Evolutionary conservation across 2,329 filamentous ascomycete genomes (phyloP).

Genomic region (Verticillium nubilum): DNA sequence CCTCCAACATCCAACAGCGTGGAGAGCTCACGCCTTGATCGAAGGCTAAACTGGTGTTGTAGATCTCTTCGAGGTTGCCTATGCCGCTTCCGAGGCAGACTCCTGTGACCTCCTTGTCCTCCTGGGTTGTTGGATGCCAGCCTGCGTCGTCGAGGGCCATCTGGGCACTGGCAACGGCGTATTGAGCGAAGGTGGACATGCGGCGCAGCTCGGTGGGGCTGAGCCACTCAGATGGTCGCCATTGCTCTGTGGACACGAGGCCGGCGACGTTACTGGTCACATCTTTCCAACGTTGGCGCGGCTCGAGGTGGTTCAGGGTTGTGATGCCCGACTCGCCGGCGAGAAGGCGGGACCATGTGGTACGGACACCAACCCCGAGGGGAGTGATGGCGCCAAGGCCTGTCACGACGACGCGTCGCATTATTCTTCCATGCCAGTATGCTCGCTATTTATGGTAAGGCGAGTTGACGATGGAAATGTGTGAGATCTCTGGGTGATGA

Average conservation of each 20-base stretch:
- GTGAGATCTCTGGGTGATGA: neutral
- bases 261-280: constrained; percentile 84
- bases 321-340: constrained; percentile 75
- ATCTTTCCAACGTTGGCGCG: constrained; percentile 54
- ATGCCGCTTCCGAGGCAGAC: constrained; percentile 95
- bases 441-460: neutral
- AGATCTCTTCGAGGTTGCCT: constrained; percentile 87
- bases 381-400: constrained; percentile 79
- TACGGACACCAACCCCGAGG: constrained; percentile 71
- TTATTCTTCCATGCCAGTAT: constrained; percentile 35
- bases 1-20: constrained; percentile 6
- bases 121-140: constrained; percentile 59
- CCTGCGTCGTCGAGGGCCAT: constrained; percentile 82
- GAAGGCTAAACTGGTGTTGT: constrained; percentile 74
- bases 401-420: constrained; percentile 76
- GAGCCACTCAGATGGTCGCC: constrained; percentile 51
- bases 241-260: constrained; percentile 59
- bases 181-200: constrained; percentile 90
- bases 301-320: constrained; percentile 60
- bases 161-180: constrained; percentile 77
- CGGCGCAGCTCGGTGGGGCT: constrained; percentile 55
- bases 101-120: constrained; percentile 71
- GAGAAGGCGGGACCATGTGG: constrained; percentile 76
- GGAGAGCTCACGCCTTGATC: constrained; percentile 56
- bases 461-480: neutral